A percentile compares a stretch with the other conserved stretches of the same genome.
These are phyloP conservation scores for Phellopilus nigrolimitatus DNA, from an alignment of 1,284 basidiomycete genomes.

Conservation along the genomic window DNA sequence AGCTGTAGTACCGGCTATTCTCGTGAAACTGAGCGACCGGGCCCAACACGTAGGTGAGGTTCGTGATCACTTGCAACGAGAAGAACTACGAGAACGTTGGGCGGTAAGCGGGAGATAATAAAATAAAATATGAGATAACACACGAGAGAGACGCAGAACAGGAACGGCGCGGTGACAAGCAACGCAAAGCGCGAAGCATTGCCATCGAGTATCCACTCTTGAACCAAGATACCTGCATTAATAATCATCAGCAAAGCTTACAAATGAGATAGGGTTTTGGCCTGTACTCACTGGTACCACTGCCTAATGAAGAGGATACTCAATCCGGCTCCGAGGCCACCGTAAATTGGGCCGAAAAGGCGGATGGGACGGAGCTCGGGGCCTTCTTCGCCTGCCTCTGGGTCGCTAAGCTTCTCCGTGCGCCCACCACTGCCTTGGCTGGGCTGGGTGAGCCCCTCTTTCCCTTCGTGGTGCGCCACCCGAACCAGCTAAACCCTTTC, in stretches of 20 bases:
- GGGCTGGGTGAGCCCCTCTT: conserved; percentile 10
- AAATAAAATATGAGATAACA: conserved; percentile 34
- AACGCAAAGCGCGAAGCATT: conserved; percentile 60
- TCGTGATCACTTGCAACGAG: conserved; percentile 55
- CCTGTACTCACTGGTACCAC: conserved; percentile 49
- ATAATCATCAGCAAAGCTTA: too few relatives aligned
- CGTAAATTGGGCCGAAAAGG: conserved; percentile 76
- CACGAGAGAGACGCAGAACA: conserved; percentile 63
- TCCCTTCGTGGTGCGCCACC: conserved; percentile 19
- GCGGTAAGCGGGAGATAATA: background rate
- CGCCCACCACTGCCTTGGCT: conserved; percentile 37
- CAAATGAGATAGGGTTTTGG: too few relatives aligned
- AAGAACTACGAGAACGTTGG: conserved; percentile 52
- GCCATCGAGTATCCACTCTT: conserved; percentile 66
- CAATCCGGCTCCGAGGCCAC: conserved; percentile 63
- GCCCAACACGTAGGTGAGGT: conserved; percentile 59
- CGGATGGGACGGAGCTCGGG: conserved; percentile 51
- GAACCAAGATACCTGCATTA: conserved; percentile 56
- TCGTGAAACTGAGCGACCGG: conserved; percentile 73
- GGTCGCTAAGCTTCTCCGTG: conserved; percentile 33
- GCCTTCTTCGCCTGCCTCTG: conserved; percentile 48
- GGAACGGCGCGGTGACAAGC: conserved; percentile 56
- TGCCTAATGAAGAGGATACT: conserved; percentile 60
- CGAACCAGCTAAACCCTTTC: conserved; percentile 17
- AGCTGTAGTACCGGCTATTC: conserved; percentile 71